A percentile compares a stretch with the other conserved stretches of the same genome.
These are phyloP conservation scores for Venturia pyrina DNA, from an alignment of 2,329 filamentous ascomycete species.

Conservation along the genomic window DNA sequence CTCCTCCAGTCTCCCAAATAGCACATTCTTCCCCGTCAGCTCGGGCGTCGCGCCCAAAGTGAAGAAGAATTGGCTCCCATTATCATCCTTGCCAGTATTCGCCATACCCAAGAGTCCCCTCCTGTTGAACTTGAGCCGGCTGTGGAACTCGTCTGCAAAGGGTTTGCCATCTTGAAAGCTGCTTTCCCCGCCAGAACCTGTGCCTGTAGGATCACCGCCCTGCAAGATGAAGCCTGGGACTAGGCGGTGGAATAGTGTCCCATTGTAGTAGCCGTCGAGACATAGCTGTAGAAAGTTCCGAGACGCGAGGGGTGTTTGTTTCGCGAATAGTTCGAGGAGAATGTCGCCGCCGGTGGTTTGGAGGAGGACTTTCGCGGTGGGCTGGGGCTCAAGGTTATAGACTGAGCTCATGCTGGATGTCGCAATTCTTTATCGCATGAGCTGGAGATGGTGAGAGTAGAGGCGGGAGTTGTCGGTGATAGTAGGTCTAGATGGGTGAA, in stretches of 20 bases:
- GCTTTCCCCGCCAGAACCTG: conserved; percentile 80
- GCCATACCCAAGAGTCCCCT: conserved; percentile 92
- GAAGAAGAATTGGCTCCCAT: conserved; percentile 96
- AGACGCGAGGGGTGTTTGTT: conserved; percentile 81
- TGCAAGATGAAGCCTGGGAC: conserved; percentile 89
- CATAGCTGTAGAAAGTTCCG: conserved; percentile 95
- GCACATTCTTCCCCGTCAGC: conserved; percentile 78
- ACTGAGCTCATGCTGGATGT: conserved; percentile 62
- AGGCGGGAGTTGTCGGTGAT: not conserved
- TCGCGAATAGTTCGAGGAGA: conserved; percentile 86
- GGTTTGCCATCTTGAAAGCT: conserved; percentile 80
- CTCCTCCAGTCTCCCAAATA: conserved; percentile 86
- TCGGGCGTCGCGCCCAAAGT: conserved; percentile 77
- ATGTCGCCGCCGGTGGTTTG: conserved; percentile 86
- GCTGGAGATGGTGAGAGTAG: not conserved
- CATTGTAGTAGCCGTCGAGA: conserved; percentile 85
- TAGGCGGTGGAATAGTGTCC: conserved; percentile 87
- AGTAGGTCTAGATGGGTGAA: not conserved
- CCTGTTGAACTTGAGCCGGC: conserved; percentile 83
- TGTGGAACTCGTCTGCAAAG: conserved; percentile 86
- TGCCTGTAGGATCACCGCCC: conserved; percentile 88
- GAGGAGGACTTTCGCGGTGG: conserved; percentile 82
- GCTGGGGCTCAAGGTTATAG: conserved; percentile 91
- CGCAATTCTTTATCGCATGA: not conserved
- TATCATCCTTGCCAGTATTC: conserved; percentile 71